Percentiles rank a stretch among this genome's conserved stretches.
Evolutionary conservation across 805 yeast genomes (phyloP).

Genomic region (Candida bentonensis): DNA sequence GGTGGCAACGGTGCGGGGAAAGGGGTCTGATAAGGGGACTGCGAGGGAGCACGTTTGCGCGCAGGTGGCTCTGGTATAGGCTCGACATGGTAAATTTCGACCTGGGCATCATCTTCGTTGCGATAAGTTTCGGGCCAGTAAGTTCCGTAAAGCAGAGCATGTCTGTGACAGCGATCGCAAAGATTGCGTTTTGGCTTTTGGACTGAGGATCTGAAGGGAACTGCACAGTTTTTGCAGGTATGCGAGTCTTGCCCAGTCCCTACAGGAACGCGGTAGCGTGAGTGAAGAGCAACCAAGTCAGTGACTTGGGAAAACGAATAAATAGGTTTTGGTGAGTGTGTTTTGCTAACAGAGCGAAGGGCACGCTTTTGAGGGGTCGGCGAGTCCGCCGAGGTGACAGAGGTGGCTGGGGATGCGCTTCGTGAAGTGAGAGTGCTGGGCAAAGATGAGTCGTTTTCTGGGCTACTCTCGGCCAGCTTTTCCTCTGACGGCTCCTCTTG

Average conservation of each 20-base stretch:
- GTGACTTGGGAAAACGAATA: not conserved
- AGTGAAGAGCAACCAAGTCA: slow-evolving; percentile 2
- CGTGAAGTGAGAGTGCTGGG: slow-evolving; percentile 1
- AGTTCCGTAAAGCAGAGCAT: slow-evolving; percentile 15
- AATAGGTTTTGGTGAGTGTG: not conserved
- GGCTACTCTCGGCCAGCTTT: not conserved
- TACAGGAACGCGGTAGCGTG: not conserved
- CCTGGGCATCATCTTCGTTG: not conserved
- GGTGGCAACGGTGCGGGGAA: not conserved
- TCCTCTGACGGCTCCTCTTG: not conserved
- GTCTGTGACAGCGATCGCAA: slow-evolving; percentile 22
- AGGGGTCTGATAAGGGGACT: no score
- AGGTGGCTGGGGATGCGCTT: not conserved
- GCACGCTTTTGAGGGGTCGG: not conserved
- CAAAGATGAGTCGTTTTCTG: not conserved
- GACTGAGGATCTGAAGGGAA: slow-evolving; percentile 5
- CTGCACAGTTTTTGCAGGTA: slow-evolving; percentile 10
- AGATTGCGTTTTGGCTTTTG: slow-evolving; percentile 10
- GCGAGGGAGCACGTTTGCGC: not conserved
- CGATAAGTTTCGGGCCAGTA: slow-evolving; percentile 16
- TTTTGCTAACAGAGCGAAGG: not conserved
- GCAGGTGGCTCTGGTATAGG: not conserved
- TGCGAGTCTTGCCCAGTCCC: not conserved
- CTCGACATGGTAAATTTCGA: slow-evolving; percentile 5
- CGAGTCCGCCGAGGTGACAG: not conserved